Evolutionary conservation across 495 filamentous ascomycete genomes (phyloP).

Genomic region (Chlorociboria aeruginascens): DNA sequence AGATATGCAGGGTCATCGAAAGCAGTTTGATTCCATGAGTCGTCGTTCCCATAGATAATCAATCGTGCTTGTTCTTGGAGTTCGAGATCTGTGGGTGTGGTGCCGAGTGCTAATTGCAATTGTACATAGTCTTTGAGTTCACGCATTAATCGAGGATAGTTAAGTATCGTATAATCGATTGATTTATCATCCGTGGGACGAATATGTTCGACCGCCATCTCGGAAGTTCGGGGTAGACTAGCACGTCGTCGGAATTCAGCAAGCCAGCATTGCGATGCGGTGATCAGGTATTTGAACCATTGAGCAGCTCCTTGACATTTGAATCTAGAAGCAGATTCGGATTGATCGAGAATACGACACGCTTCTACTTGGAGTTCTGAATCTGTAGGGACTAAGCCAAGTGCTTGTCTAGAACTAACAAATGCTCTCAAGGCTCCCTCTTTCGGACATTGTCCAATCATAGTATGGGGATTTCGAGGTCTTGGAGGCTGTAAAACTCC

Average conservation of each 20-base stretch:
- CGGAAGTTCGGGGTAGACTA: slow-evolving; percentile 33
- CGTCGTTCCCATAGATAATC: slow-evolving; percentile 52
- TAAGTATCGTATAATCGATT: slow-evolving; percentile 41
- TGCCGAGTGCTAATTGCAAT: slow-evolving; percentile 33
- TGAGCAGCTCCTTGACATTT: slow-evolving; percentile 33
- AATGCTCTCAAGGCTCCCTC: slow-evolving; percentile 36
- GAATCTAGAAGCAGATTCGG: slow-evolving; percentile 31
- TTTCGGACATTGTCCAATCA: slow-evolving; percentile 26
- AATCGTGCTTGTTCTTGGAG: slow-evolving; percentile 51
- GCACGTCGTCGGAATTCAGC: slow-evolving; percentile 34
- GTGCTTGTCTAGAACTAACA: slow-evolving; percentile 32
- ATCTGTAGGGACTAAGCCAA: slow-evolving; percentile 42
- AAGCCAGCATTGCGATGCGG: slow-evolving; percentile 31
- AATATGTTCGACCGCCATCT: slow-evolving; percentile 25
- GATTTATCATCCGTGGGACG: slow-evolving; percentile 37
- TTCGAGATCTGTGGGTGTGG: slow-evolving; percentile 45
- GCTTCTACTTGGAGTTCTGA: slow-evolving; percentile 39
- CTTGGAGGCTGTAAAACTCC: background rate
- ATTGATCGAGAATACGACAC: slow-evolving; percentile 35
- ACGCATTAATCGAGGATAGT: slow-evolving; percentile 40
- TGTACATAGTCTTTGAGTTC: slow-evolving; percentile 47
- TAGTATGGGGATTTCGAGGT: background rate
- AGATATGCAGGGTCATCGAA: slow-evolving; percentile 56
- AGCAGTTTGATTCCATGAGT: slow-evolving; percentile 62
- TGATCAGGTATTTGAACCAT: slow-evolving; percentile 36